Evolutionary conservation across 768 basidiomycete species (phyloP).

Genomic region (Tricholoma furcatifolium): DNA sequence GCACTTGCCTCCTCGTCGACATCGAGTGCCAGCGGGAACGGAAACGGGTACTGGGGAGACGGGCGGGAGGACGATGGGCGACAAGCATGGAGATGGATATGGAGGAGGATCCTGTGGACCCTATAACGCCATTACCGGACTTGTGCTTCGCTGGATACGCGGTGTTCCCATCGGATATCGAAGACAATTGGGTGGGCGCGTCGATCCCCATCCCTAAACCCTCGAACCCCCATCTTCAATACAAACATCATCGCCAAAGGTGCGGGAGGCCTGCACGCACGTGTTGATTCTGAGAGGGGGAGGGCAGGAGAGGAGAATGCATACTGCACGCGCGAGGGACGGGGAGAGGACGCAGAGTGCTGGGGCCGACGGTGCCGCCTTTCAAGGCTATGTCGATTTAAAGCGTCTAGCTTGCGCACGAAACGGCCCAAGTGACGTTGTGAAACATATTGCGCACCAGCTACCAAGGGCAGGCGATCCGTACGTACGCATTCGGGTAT

Average conservation of each 20-base stretch:
- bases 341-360: slow-evolving; percentile 85
- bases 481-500: slow-evolving; percentile 37
- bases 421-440: not conserved
- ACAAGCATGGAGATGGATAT: slow-evolving; percentile 61
- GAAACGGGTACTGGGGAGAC: no score
- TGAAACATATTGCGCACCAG: slow-evolving; percentile 19
- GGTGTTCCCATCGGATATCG: slow-evolving; percentile 38
- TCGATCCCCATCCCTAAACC: slow-evolving; percentile 38
- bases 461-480: slow-evolving; percentile 3
- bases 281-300: slow-evolving; percentile 16
- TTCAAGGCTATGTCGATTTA: slow-evolving; percentile 39
- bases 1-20: slow-evolving; percentile 38
- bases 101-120: slow-evolving; percentile 70
- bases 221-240: slow-evolving; percentile 6
- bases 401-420: slow-evolving; percentile 36
- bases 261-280: slow-evolving; percentile 9
- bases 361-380: slow-evolving; percentile 71
- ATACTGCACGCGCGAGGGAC: slow-evolving; percentile 70
- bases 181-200: slow-evolving; percentile 71
- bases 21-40: slow-evolving; percentile 28
- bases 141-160: slow-evolving; percentile 34
- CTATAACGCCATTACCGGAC: slow-evolving; percentile 65
- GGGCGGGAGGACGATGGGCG: slow-evolving; percentile 27
- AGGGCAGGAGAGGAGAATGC: slow-evolving; percentile 50
- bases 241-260: not conserved